Conservation (phyloP, 495 filamentous ascomycete genomes). For the Penicillium canescens region DNA sequence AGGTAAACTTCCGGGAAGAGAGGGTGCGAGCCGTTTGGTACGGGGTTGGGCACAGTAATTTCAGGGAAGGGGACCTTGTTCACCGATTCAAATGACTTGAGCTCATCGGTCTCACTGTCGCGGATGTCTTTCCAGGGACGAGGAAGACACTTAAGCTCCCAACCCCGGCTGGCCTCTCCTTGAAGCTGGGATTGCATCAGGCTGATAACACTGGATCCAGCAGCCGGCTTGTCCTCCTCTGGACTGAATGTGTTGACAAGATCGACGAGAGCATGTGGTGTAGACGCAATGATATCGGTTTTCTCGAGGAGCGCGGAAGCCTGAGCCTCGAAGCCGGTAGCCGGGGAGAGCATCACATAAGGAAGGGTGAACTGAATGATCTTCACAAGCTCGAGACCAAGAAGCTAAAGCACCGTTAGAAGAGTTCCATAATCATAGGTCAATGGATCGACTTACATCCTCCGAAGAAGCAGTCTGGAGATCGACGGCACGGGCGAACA, state of each 20-base stretch:
- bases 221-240: slow-evolving; percentile 49
- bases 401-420: slow-evolving; percentile 38
- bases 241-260: slow-evolving; percentile 80
- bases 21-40: slow-evolving; percentile 68
- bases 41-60: slow-evolving; percentile 71
- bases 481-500: slow-evolving; percentile 82
- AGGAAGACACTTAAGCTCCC: slow-evolving; percentile 81
- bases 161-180: slow-evolving; percentile 64
- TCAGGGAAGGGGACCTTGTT: slow-evolving; percentile 73
- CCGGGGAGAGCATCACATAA: slow-evolving; percentile 78
- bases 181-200: slow-evolving; percentile 85
- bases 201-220: slow-evolving; percentile 70
- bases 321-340: slow-evolving; percentile 62
- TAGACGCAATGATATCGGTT: slow-evolving; percentile 86
- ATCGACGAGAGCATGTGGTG: slow-evolving; percentile 77
- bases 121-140: slow-evolving; percentile 71
- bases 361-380: slow-evolving; percentile 92
- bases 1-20: slow-evolving; percentile 92
- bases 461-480: slow-evolving; percentile 88
- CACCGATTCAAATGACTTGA: slow-evolving; percentile 47
- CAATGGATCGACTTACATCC: slow-evolving; percentile 60
- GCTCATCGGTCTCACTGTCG: slow-evolving; percentile 43
- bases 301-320: slow-evolving; percentile 81
- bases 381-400: slow-evolving; percentile 89
- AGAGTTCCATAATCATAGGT: not conserved